A percentile compares a stretch with the other conserved stretches of the same genome.
These are phyloP conservation scores for Pisolithus microcarpus DNA, from an alignment of 768 basidiomycete species.

Conservation along the genomic window DNA sequence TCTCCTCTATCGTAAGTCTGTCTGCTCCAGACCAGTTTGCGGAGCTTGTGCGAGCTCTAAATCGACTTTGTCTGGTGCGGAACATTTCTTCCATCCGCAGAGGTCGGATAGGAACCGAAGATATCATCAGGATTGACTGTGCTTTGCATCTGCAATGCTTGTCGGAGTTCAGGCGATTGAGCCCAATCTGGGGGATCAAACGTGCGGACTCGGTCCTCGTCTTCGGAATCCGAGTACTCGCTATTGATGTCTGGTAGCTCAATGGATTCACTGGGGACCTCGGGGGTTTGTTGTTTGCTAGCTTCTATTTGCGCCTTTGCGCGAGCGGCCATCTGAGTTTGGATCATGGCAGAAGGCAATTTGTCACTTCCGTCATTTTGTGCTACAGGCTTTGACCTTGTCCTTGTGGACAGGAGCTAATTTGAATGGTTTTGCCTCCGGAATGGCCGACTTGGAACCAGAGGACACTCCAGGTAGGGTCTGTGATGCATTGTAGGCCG, in stretches of 20 bases:
- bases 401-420: slow-evolving; percentile 33
- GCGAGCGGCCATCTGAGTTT: slow-evolving; percentile 65
- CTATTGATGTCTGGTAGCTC: slow-evolving; percentile 94
- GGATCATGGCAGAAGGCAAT: slow-evolving; percentile 57
- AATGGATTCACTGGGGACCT: slow-evolving; percentile 67
- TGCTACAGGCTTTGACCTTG: slow-evolving; percentile 42
- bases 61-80: slow-evolving; percentile 66
- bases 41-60: slow-evolving; percentile 85
- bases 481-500: slow-evolving; percentile 34
- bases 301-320: slow-evolving; percentile 63
- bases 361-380: slow-evolving; percentile 42
- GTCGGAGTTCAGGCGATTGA: slow-evolving; percentile 78
- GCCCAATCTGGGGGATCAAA: slow-evolving; percentile 83
- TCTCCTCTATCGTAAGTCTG: slow-evolving; percentile 74
- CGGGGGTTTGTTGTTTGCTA: slow-evolving; percentile 40
- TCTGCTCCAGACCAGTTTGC: slow-evolving; percentile 98
- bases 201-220: slow-evolving; percentile 71
- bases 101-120: slow-evolving; percentile 82
- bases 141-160: slow-evolving; percentile 75
- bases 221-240: slow-evolving; percentile 95
- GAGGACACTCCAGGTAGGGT: slow-evolving; percentile 23
- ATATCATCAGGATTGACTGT: slow-evolving; percentile 87
- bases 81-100: slow-evolving; percentile 94
- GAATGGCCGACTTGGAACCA: slow-evolving; percentile 24
- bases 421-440: slow-evolving; percentile 30